Evolutionary conservation across 2,329 filamentous ascomycete genomes (phyloP), one percentile per base, ranked within the genome.

Genomic region (Verticillium longisporum): DNA sequence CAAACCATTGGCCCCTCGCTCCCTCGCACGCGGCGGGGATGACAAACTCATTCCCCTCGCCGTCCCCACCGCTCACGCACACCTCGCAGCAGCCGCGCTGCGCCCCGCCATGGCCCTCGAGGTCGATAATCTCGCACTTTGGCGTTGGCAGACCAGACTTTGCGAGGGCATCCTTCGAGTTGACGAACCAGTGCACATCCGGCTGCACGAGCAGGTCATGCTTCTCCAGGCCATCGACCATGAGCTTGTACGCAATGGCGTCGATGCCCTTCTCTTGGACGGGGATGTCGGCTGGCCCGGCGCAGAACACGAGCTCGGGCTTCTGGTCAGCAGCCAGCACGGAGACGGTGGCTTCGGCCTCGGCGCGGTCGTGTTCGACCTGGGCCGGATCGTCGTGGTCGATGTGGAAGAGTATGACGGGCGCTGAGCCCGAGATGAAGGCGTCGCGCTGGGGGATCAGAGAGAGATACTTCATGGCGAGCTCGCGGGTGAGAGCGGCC

Each of bases 371-470:
- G 58, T 71, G 69, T 0, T 66, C 65, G n/a, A 64, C 61, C 21
- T 66, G 64, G 13, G 66, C 60, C 1, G 64, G 55, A n/a, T 26
- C n/a, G 0, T 66, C 62, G n/a, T 64, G 61, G 36, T 67, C 64
- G 33, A 69, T 62, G 57, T 72, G 66, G 64, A 74, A 74, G 61
- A 75, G 62, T 4, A 75, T 62, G 1, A 67, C 68, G 0, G 69
- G 62, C 0, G 68, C 65, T 6, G 64, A 57, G 33, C 68, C 66
- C 45, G 63, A 63, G 56, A 74, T 71, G 63, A 76, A 76, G 41
- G 72, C 69, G 36, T 74, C 72, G n/a, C 71, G 69, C 61, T 75
- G 73, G 5, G 70, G 66, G n/a, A 75, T 67, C 6, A 75, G 64
- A 6, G 69, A 72, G 33, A 76, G 69, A 34, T 75, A 72, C 63